phyloP scores from a whole-genome alignment of 331 rosid genomes.

The Acacia concinna region DNA sequence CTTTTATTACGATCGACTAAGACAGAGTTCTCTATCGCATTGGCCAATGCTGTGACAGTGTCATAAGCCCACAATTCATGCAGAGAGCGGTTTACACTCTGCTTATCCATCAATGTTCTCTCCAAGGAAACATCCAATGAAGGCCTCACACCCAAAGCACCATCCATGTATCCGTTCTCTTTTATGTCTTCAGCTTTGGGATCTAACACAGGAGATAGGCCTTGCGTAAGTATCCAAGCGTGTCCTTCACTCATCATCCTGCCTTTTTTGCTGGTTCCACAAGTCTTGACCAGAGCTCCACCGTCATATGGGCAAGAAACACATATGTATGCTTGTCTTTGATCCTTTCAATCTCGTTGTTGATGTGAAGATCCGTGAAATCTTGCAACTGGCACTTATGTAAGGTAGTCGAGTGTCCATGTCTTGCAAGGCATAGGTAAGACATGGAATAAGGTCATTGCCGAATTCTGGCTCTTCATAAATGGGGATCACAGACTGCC shows the following conservation, averaged over 20 bases:
- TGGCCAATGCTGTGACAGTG: conserved; percentile 36
- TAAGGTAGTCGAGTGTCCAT: background rate
- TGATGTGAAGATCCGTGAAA: background rate
- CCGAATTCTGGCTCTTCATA: conserved; percentile 37
- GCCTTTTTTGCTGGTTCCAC: background rate
- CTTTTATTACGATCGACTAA: background rate
- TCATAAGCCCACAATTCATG: conserved; percentile 47
- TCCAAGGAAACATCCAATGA: background rate
- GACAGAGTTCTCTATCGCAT: conserved; percentile 21
- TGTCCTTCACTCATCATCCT: background rate
- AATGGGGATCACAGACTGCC: conserved; percentile 35
- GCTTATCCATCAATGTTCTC: background rate
- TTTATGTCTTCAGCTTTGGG: too few relatives aligned
- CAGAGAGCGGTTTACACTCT: background rate
- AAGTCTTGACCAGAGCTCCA: background rate
- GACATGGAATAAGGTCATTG: background rate
- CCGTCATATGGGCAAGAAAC: background rate
- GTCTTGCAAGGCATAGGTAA: background rate
- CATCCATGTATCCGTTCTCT: too few relatives aligned
- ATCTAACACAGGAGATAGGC: too few relatives aligned
- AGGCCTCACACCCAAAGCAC: too few relatives aligned
- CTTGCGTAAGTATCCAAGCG: background rate
- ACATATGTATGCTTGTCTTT: background rate
- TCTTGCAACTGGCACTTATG: background rate
- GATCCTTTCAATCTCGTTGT: background rate